Percentiles rank a stretch among this genome's conserved stretches.
Evolutionary conservation across 2,329 filamentous ascomycete species (phyloP).

Genomic region (Furcasterigmium furcatum): DNA sequence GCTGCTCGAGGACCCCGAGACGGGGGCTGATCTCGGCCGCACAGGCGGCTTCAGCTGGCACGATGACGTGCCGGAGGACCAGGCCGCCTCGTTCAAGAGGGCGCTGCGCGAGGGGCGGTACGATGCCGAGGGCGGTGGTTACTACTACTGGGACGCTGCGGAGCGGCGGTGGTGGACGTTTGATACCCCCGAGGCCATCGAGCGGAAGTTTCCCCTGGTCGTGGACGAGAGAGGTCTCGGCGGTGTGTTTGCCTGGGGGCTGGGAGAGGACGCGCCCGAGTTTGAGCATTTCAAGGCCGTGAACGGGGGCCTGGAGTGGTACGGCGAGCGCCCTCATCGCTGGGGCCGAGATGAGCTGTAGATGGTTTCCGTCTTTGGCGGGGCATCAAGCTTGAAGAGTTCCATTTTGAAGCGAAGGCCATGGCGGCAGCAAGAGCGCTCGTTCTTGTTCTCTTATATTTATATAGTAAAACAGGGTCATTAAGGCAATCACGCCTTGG

Average conservation of each 20-base stretch:
- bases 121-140: slow-evolving; percentile 57
- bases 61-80: slow-evolving; percentile 47
- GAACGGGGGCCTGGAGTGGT: slow-evolving; percentile 16
- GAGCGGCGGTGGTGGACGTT: slow-evolving; percentile 70
- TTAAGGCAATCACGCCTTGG: too few relatives aligned
- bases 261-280: slow-evolving; percentile 61
- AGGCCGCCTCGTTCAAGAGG: slow-evolving; percentile 53
- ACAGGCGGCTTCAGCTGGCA: slow-evolving; percentile 60
- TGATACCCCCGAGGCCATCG: slow-evolving; percentile 61
- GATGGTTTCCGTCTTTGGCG: too few relatives aligned
- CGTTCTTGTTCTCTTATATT: too few relatives aligned
- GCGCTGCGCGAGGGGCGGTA: slow-evolving; percentile 51
- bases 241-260: slow-evolving; percentile 72
- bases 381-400: too few relatives aligned
- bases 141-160: slow-evolving; percentile 63
- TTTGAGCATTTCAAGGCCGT: slow-evolving; percentile 37
- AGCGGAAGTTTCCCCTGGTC: slow-evolving; percentile 58
- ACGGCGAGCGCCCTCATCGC: neutral
- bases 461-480: too few relatives aligned
- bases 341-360: neutral
- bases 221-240: slow-evolving; percentile 55
- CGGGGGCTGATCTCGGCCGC: slow-evolving; percentile 54
- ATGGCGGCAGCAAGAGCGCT: too few relatives aligned
- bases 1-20: slow-evolving; percentile 53
- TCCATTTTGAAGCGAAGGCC: too few relatives aligned